phyloP scores from a whole-genome alignment of 1,139 yeast species.

The Suhomyces bokatorum region DNA sequence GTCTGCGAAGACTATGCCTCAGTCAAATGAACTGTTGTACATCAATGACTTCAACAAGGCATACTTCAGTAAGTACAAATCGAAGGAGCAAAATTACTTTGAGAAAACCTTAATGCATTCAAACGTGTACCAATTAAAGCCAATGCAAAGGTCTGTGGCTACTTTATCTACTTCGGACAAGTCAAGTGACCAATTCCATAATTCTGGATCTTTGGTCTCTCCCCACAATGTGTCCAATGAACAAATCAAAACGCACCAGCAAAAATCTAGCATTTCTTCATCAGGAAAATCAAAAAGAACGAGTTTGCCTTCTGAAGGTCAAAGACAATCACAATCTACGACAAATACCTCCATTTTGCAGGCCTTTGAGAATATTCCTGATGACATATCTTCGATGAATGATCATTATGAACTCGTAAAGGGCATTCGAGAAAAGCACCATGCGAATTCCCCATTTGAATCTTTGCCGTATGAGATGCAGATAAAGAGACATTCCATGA shows the following conservation, averaged over 20 bases:
- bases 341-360: slow-evolving; percentile 31
- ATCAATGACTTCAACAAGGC: slow-evolving; percentile 21
- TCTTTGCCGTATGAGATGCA: neutral
- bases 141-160: slow-evolving; percentile 33
- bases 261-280: slow-evolving; percentile 1
- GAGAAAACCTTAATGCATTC: slow-evolving; percentile 21
- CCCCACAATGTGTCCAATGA: slow-evolving; percentile 2
- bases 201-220: slow-evolving; percentile 4
- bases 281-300: slow-evolving; percentile 12
- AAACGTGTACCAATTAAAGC: slow-evolving; percentile 30
- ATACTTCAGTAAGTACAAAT: slow-evolving; percentile 20
- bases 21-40: slow-evolving; percentile 9
- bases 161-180: slow-evolving; percentile 21
- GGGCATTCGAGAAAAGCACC: neutral
- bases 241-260: neutral
- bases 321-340: slow-evolving; percentile 29
- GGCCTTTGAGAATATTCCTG: slow-evolving; percentile 33
- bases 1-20: neutral
- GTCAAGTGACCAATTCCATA: slow-evolving; percentile 1
- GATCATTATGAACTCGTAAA: slow-evolving; percentile 5
- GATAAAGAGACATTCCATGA: slow-evolving; percentile 11
- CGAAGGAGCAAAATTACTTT: slow-evolving; percentile 8
- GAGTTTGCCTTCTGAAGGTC: slow-evolving; percentile 11
- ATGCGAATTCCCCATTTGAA: slow-evolving; percentile 1
- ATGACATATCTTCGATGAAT: slow-evolving; percentile 28